Base-by-base conservation (phyloP, 2,329 filamentous ascomycete species). In the Trichoderma breve region DNA sequence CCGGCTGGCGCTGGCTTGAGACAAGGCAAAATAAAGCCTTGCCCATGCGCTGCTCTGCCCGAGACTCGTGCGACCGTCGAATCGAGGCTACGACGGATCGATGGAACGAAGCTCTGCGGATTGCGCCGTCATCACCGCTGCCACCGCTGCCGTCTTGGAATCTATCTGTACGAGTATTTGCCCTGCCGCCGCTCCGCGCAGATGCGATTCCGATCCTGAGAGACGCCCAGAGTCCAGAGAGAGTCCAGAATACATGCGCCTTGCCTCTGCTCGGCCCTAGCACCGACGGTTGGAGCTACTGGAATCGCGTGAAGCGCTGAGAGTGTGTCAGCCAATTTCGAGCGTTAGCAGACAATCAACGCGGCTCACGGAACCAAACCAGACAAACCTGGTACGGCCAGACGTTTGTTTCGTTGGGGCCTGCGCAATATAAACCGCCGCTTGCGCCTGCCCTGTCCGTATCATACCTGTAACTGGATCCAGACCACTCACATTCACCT, bases 51-150 rank as follows among this genome's bases (percentile, higher is more conserved):
- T 39, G 36, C 36, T 18, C 2, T 39, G 36, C 36, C 36, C 34
- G 18, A 47, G 43, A 21, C 34, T 36, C 34, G 34, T 36, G 34
- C 34, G 34, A 36, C 34, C 34, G 39, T 36, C 34, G 14, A 36
- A 36, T 36, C 34, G 12, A 36, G 14, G 2, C 43, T 4, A 47
- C 18, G 43, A n/a, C 62, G 14, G 36, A 30, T 28, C 53, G 63
- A 71, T 71, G 70, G 70, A 71, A 71, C 67, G 39, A 69, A 62
- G 28, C 36, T 30, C 28, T 62, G 67, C 67, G 57, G 30, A 62
- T 53, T 24, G 67, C 67, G 39, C 67, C 67, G 57, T 70, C 57
- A 62, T 36, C 57, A 62, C 36, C 55, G 57, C 55, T 26, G 26
- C 36, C 24, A 30, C 9, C 55, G 14, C 67, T 21, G 57, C 21